Evolutionary conservation across 805 yeast genomes (phyloP), one percentile per base, ranked within the genome.

Genomic region (Tetrapisispora iriomotensis): DNA sequence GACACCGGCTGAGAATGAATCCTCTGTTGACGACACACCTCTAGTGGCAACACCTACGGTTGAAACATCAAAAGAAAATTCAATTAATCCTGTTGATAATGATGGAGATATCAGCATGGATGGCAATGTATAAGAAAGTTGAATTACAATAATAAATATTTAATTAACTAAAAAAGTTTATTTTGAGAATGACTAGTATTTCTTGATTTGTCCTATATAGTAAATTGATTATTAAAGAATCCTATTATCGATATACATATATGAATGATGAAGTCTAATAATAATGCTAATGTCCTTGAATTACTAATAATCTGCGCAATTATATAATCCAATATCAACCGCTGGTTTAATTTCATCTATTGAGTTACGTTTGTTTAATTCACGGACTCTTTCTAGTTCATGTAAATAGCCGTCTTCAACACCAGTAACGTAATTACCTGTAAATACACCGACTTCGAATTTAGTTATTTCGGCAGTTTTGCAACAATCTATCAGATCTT

Each of bases 381-480:
- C 94, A 58, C 98, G 57, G 42, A 85, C 75, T 47, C 71, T 69
- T 62, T 88, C 97, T 46, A 92, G 72, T 58, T 83, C 88, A 47
- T 75, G 75, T 42, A 92, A 62, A 60, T 90, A 88, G 34, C 75
- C 74, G 53, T 82, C 81, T 61, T 86, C 95, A 33, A 79, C 81
- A 39, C 97, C 97, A n/a, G 98, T 92, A 44, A 90, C 79, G 61
- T 92, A 92, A 44, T 77, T 65, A 36, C 98, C 98, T 9, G 94
- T 92, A 63, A 92, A 92, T 12, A 92, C 98, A 60, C 98, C 98
- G 38, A 85, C 88, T 66, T 92, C 98, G 53, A 87, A 92, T 29
- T 79, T 74, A 14, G 60, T 56, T 21, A 60, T 56, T 5, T 43
- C 37, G 6, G 61, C 67, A 3, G 75, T 64, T 45, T 67, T 63